phyloP scores from a whole-genome alignment of 345 rosid genomes.

The Gossypium ekmanianum region DNA sequence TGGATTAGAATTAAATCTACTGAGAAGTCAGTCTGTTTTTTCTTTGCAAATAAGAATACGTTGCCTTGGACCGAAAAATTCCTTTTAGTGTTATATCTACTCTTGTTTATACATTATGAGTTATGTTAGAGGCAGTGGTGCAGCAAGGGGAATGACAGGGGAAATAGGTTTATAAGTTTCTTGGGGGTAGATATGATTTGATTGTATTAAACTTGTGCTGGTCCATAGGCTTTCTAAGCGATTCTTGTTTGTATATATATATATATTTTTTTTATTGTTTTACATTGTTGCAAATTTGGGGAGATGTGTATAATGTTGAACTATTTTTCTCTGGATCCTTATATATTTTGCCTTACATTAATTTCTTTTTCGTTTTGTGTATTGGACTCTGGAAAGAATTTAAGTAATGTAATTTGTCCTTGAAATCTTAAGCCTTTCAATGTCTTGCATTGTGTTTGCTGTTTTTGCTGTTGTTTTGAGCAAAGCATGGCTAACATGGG shows the following conservation, averaged over 20 bases:
- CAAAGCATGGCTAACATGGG: not conserved
- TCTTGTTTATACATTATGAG: not conserved
- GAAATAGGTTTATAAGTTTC: not conserved
- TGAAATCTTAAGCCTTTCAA: not conserved
- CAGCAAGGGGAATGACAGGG: not conserved
- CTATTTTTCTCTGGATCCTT: not conserved
- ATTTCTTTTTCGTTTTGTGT: not conserved
- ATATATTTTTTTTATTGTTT: not conserved
- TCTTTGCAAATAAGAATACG: not conserved
- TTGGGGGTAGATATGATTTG: not conserved
- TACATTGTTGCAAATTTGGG: not conserved
- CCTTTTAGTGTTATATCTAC: not conserved
- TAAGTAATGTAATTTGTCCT: not conserved
- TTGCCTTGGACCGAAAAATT: not conserved
- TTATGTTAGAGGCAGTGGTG: slow-evolving; percentile 1
- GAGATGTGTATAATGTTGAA: not conserved
- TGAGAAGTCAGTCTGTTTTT: not conserved
- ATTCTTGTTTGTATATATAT: not conserved
- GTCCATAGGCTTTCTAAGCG: not conserved
- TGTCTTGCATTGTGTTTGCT: slow-evolving; percentile 4
- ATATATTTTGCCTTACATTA: not conserved
- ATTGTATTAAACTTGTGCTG: not conserved
- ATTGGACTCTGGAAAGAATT: not conserved
- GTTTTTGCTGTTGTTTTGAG: not conserved
- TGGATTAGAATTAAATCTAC: not conserved